Base-by-base conservation (phyloP, 495 filamentous ascomycete genomes). In the Penicillium bovifimosum region DNA sequence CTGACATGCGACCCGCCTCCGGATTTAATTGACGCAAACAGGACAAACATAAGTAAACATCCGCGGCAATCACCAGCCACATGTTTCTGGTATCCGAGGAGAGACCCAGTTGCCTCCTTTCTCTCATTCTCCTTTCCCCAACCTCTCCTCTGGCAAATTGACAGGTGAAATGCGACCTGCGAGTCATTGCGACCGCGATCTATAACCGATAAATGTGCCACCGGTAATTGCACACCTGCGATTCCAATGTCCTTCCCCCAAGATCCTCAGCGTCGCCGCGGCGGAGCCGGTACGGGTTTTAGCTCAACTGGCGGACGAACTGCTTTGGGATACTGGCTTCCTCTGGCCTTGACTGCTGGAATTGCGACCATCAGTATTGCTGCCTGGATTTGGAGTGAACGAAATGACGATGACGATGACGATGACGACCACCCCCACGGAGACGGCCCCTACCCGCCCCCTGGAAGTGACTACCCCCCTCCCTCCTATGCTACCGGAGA, bases 301-400 rank as follows among this genome's bases (percentile, higher is more conserved):
- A 73, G 73, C 69, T 73, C 79, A 56, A 65, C 72, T n/a, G 71
- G 76, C 32, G 76, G 82, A 60, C 85, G 88, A 60, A 81, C 82
- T 47, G 80, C 85, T 45, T 74, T 88, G 64, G 82, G 85, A 61
- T 90, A 91, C 71, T 96, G 90, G 88, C 78, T 92, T 47, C 91
- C 91, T 48, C 72, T 96, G 39, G 84, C 83, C 44, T 63, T 95
- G 53, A 96, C 91, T 35, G 83, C 92, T 32, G 90, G 90, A 43
- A 79, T 91, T 56, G 91, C 91, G 32, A 87, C 91, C 18, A 79
- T 87, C 46, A 88, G 90, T 27, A 73, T 93, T 45, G 91, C 84
- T 24, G 89, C 91, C 18, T 96, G 91, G 91, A 81, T 91, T 27
- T 95, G 90, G 91, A 92, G 86, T 69, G 88, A 93, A 72, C 83